Evolutionary conservation across 495 filamentous ascomycete species (phyloP).

Genomic region (Usnea hakonensis): DNA sequence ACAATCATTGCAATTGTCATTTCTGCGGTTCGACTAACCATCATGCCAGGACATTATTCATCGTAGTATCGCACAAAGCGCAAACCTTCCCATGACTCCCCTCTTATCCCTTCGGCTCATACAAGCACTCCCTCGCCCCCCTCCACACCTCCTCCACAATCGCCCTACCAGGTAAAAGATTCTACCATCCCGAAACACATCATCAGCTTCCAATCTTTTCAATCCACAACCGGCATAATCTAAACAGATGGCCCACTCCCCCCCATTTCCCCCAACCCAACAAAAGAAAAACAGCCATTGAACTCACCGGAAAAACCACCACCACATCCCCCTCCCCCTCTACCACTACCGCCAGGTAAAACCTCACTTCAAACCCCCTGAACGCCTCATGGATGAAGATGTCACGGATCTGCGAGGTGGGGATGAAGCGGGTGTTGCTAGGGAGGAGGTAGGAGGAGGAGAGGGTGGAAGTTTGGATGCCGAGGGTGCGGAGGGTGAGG

Average conservation of each 20-base stretch:
- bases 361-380: slow-evolving; percentile 81
- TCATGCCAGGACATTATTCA: background rate
- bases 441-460: slow-evolving; percentile 55
- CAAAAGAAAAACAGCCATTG: slow-evolving; percentile 9
- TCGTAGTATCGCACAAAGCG: background rate
- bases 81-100: background rate
- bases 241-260: background rate
- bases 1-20: background rate
- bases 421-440: slow-evolving; percentile 79
- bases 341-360: slow-evolving; percentile 84
- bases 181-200: slow-evolving; percentile 27
- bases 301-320: slow-evolving; percentile 83
- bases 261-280: background rate
- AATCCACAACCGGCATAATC: background rate
- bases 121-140: slow-evolving; percentile 66
- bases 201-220: slow-evolving; percentile 13
- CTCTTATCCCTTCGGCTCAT: slow-evolving; percentile 50
- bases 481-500: slow-evolving; percentile 78
- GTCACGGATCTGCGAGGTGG: slow-evolving; percentile 83
- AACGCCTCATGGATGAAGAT: slow-evolving; percentile 95
- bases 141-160: slow-evolving; percentile 84
- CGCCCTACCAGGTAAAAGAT: slow-evolving; percentile 57
- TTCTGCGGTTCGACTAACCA: background rate
- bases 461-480: slow-evolving; percentile 77
- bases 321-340: slow-evolving; percentile 82